Conservation (phyloP, 495 filamentous ascomycete genomes). For the Penicilliopsis zonata region DNA sequence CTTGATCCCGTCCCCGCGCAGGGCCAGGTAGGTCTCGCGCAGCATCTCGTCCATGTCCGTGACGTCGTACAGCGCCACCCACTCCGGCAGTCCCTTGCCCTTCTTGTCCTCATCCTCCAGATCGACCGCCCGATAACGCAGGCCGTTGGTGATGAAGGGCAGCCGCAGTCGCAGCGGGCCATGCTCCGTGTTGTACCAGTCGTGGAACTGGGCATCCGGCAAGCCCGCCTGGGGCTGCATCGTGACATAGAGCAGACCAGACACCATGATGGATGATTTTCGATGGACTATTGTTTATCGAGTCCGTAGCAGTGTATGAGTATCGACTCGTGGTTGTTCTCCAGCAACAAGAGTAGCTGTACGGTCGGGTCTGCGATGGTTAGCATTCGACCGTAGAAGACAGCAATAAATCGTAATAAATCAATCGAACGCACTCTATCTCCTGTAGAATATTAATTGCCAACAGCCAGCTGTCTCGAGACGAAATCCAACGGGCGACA, state of each 20-base stretch:
- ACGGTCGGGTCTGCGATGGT: too few species aligned
- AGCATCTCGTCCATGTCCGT: slow-evolving; percentile 57
- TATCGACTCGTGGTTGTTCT: too few species aligned
- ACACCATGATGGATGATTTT: slow-evolving; percentile 17
- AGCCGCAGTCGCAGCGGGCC: slow-evolving; percentile 64
- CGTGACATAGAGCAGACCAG: slow-evolving; percentile 66
- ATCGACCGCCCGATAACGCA: slow-evolving; percentile 63
- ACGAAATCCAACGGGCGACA: too few species aligned
- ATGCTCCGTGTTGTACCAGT: slow-evolving; percentile 89
- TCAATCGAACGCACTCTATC: too few species aligned
- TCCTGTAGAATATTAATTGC: too few species aligned
- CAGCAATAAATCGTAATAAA: too few species aligned
- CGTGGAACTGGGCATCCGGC: slow-evolving; percentile 61
- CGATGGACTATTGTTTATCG: background rate
- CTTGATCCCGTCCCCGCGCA: slow-evolving; percentile 52
- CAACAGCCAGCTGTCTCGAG: too few species aligned
- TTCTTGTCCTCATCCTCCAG: slow-evolving; percentile 4
- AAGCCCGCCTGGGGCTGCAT: slow-evolving; percentile 59
- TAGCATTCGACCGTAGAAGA: too few species aligned
- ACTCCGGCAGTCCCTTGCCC: slow-evolving; percentile 40
- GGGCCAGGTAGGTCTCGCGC: slow-evolving; percentile 51
- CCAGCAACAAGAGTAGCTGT: too few species aligned
- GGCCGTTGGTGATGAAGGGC: slow-evolving; percentile 61
- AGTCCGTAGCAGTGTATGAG: too few species aligned
- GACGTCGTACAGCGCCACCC: slow-evolving; percentile 72